Conservation (phyloP, 768 basidiomycete species). For the Harrya chromipes region DNA sequence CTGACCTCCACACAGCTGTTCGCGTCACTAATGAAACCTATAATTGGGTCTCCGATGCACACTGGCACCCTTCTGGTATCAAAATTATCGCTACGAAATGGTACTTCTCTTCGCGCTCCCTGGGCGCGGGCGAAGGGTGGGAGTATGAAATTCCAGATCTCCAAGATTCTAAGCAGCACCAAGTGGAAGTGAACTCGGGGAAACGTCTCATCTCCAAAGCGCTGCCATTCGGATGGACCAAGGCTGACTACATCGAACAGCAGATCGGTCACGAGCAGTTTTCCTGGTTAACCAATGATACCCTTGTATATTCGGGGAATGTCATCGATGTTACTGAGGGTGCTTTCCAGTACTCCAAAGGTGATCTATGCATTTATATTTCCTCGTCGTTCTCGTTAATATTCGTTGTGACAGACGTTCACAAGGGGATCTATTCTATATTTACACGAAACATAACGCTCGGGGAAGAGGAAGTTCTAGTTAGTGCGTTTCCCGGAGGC, state of each 20-base stretch:
- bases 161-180: conserved; percentile 9
- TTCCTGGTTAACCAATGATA: conserved; percentile 57
- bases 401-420: conserved; percentile 47
- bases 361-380: conserved; percentile 28
- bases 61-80: conserved; percentile 64
- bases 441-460: conserved; percentile 64
- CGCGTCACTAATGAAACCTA: conserved; percentile 73
- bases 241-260: conserved; percentile 58
- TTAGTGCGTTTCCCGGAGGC: conserved; percentile 61
- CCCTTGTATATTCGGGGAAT: conserved; percentile 66
- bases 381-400: not conserved
- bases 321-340: conserved; percentile 42
- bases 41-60: conserved; percentile 65
- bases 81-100: conserved; percentile 74
- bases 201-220: conserved; percentile 52
- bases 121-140: conserved; percentile 76
- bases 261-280: conserved; percentile 75
- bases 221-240: conserved; percentile 59
- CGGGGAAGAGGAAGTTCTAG: conserved; percentile 48
- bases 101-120: conserved; percentile 62
- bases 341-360: conserved; percentile 62
- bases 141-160: conserved; percentile 49
- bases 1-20: conserved; percentile 30
- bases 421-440: conserved; percentile 68
- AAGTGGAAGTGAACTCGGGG: conserved; percentile 42